A percentile compares a stretch with the other conserved stretches of the same genome.
phyloP scores from a whole-genome alignment of 495 filamentous ascomycete genomes.

The Trichoderma erinaceum region DNA sequence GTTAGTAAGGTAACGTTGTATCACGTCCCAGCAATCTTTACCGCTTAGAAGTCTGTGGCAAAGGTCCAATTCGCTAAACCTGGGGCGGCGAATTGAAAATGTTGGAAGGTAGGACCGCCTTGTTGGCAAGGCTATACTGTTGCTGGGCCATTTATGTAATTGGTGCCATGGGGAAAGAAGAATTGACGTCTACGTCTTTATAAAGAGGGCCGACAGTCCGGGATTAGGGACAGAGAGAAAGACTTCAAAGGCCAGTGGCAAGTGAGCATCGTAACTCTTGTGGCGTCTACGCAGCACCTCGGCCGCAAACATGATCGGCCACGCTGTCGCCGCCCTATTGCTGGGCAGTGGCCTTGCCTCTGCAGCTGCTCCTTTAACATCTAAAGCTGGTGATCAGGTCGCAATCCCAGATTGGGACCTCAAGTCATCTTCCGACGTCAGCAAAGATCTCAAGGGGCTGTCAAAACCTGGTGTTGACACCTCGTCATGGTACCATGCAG shows the following conservation, averaged over 20 bases:
- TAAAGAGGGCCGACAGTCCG: neutral
- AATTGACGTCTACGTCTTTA: neutral
- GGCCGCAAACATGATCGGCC: neutral
- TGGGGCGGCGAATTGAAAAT: neutral
- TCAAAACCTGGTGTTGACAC: conserved; percentile 45
- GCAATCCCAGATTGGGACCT: conserved; percentile 52
- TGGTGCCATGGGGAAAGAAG: neutral
- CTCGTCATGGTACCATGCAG: conserved; percentile 48
- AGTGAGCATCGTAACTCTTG: neutral
- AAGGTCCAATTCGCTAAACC: neutral
- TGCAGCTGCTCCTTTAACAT: conserved; percentile 12
- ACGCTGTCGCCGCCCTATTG: neutral
- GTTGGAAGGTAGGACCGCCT: neutral
- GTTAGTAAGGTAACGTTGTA: conserved; percentile 13
- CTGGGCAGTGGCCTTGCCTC: conserved; percentile 4
- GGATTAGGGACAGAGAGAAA: neutral
- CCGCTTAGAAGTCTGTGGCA: neutral
- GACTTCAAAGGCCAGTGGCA: neutral
- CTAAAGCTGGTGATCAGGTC: conserved; percentile 34
- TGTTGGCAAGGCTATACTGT: neutral
- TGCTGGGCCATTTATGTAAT: neutral
- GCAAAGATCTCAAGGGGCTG: conserved; percentile 33
- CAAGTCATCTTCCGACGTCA: conserved; percentile 39
- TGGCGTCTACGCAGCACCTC: neutral
- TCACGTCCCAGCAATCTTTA: neutral